Percentiles rank a stretch among this genome's conserved stretches.
These are phyloP conservation scores for Diaporthe velutina DNA, from an alignment of 2,329 filamentous ascomycete genomes.

Conservation along the genomic window DNA sequence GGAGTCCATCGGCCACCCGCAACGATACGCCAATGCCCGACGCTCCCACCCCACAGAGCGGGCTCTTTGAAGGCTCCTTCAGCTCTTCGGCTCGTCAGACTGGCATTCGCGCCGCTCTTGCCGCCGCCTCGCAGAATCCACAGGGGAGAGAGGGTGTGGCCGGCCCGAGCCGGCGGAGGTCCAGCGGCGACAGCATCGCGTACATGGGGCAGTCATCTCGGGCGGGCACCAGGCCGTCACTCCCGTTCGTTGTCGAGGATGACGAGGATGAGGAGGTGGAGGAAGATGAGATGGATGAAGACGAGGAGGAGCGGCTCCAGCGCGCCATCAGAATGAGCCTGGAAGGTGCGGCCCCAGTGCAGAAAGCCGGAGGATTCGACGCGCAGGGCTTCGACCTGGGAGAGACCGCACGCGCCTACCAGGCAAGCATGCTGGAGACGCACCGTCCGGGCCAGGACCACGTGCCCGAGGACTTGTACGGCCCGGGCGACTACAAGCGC, in stretches of 20 bases:
- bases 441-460: no score
- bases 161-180: not conserved
- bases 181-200: not conserved
- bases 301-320: not conserved
- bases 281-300: not conserved
- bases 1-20: not conserved
- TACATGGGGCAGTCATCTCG: not conserved
- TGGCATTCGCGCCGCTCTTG: not conserved
- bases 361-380: not conserved
- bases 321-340: not conserved
- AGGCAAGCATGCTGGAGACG: not conserved
- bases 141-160: not conserved
- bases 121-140: not conserved
- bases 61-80: not conserved
- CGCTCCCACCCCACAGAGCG: not conserved
- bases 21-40: no score
- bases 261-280: not conserved
- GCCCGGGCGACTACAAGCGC: not conserved
- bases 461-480: not conserved
- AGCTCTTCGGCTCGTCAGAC: not conserved
- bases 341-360: not conserved
- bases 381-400: not conserved
- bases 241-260: conserved; percentile 10
- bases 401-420: not conserved
- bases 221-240: not conserved